Conservation (phyloP, 2,329 filamentous ascomycete species). For the Fusarium sp. region DNA sequence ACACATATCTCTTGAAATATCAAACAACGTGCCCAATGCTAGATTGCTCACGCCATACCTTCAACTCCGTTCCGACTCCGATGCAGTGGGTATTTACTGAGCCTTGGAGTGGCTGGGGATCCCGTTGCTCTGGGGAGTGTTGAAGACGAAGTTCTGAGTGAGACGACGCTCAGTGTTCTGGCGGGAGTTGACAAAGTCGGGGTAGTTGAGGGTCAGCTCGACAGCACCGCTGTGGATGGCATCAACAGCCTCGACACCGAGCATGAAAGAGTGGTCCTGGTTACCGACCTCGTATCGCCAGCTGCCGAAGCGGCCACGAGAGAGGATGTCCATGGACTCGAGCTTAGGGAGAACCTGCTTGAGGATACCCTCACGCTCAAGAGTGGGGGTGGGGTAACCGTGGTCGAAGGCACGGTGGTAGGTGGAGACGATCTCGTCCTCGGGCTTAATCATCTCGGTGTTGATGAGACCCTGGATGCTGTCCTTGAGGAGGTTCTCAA, state of each 20-base stretch:
- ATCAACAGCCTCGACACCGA: constrained; percentile 93
- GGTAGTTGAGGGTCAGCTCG: constrained; percentile 95
- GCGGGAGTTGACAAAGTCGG: constrained; percentile 90
- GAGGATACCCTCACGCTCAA: constrained; percentile 95
- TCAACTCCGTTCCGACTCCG: constrained; percentile 33
- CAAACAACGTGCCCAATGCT: constrained; percentile 38
- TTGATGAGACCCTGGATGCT: constrained; percentile 97
- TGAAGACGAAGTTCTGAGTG: constrained; percentile 59
- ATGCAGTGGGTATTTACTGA: constrained; percentile 46
- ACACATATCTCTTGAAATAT: constrained; percentile 41
- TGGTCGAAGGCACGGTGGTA: constrained; percentile 99
- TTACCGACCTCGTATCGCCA: constrained; percentile 98
- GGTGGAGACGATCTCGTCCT: constrained; percentile 95
- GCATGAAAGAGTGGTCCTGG: constrained; percentile 98
- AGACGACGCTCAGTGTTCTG: constrained; percentile 65
- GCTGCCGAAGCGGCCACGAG: constrained; percentile 95
- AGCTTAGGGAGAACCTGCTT: constrained; percentile 93
- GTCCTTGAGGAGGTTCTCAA: constrained; percentile 85
- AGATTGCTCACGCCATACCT: constrained; percentile 28
- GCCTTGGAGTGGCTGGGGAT: constrained; percentile 55
- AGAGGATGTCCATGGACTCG: constrained; percentile 90
- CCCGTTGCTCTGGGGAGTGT: constrained; percentile 52
- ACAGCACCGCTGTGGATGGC: constrained; percentile 89
- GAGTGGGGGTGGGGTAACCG: constrained; percentile 93
- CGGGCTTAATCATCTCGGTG: constrained; percentile 92